A percentile compares a stretch with the other conserved stretches of the same genome.
These are phyloP conservation scores for Lobulomyces angularis DNA, from an alignment of 192 early-diverging fungal species.

Conservation along the genomic window DNA sequence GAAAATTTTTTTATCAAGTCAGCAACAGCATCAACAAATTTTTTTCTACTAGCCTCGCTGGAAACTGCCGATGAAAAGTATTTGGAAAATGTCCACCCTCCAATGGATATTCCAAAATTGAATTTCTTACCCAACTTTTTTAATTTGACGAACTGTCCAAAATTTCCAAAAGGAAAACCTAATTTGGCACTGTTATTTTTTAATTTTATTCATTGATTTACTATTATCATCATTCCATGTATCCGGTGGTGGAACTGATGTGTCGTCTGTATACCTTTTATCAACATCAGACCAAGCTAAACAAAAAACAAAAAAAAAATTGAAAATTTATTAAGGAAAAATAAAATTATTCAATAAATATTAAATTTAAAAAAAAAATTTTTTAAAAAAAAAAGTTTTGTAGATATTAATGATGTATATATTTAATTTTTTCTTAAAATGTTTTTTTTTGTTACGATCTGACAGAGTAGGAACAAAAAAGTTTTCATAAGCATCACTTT, in stretches of 20 bases:
- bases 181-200: not conserved
- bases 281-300: conserved; percentile 40
- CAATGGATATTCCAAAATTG: conserved; percentile 31
- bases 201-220: too few relatives aligned
- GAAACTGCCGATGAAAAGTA: conserved; percentile 32
- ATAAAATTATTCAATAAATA: too few relatives aligned
- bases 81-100: conserved; percentile 36
- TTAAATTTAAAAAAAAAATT: too few relatives aligned
- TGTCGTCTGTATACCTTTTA: conserved; percentile 18
- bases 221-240: conserved; percentile 21
- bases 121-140: conserved; percentile 14
- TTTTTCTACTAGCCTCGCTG: conserved; percentile 9
- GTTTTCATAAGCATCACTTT: conserved; percentile 7
- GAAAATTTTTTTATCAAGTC: too few relatives aligned
- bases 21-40: conserved; percentile 24
- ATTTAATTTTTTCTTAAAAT: too few relatives aligned
- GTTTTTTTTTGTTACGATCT: too few relatives aligned
- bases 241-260: conserved; percentile 24
- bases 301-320: too few relatives aligned
- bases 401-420: too few relatives aligned
- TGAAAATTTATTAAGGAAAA: too few relatives aligned
- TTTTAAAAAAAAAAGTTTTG: too few relatives aligned
- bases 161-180: conserved; percentile 20
- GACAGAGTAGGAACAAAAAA: conserved; percentile 15
- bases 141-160: conserved; percentile 38